phyloP scores from a whole-genome alignment of 1,284 basidiomycete species.

The Sphagnurus paluster region DNA sequence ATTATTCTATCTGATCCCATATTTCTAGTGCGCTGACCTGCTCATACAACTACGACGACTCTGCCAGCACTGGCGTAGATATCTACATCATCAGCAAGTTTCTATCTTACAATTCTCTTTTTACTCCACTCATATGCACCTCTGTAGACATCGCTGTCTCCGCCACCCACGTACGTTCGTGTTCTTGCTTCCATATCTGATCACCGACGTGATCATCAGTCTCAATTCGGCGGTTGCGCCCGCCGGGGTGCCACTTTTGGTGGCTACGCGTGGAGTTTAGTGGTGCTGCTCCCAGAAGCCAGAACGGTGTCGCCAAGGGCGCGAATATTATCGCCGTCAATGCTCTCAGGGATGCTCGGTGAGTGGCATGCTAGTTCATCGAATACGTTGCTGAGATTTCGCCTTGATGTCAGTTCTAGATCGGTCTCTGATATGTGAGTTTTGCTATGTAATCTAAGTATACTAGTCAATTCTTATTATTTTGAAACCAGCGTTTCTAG shows the following conservation, averaged over 20 bases:
- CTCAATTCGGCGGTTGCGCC: too few species aligned
- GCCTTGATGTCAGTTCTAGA: background rate
- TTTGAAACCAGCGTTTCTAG: conserved; percentile 3
- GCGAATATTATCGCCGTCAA: conserved; percentile 7
- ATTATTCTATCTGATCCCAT: background rate
- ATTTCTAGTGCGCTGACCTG: background rate
- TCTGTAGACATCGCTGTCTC: too few species aligned
- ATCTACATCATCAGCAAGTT: background rate
- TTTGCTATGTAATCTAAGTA: too few species aligned
- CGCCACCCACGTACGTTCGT: background rate
- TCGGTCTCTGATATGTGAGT: background rate
- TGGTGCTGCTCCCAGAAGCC: too few species aligned
- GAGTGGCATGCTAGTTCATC: background rate
- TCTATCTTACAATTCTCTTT: too few species aligned
- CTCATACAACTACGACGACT: conserved; percentile 10
- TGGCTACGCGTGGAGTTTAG: too few species aligned
- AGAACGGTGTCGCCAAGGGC: background rate
- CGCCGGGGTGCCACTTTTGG: too few species aligned
- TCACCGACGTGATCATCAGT: too few species aligned
- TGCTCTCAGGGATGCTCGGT: conserved; percentile 1
- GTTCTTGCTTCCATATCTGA: too few species aligned
- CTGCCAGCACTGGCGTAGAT: conserved; percentile 2
- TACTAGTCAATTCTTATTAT: too few species aligned
- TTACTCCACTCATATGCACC: too few species aligned
- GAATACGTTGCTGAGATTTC: background rate